Evolutionary conservation across 331 rosid genomes (phyloP).

Genomic region (Telfairia occidentalis): DNA sequence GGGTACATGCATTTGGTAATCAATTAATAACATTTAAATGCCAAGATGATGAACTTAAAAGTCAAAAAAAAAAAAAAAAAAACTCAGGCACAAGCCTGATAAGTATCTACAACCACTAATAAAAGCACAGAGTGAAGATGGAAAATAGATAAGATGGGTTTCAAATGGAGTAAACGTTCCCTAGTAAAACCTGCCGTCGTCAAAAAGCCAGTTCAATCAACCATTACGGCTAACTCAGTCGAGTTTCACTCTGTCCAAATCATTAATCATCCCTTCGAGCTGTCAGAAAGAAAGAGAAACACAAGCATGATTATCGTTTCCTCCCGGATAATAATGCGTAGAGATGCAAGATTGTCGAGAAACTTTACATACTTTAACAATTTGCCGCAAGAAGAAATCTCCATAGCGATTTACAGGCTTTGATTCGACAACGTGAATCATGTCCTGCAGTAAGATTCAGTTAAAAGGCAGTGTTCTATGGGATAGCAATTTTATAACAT

Average conservation of each 20-base stretch:
- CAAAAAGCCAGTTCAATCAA: background rate
- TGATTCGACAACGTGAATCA: constrained; percentile 52
- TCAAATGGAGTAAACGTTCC: constrained; percentile 14
- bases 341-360: background rate
- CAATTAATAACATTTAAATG: background rate
- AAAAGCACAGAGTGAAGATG: constrained; percentile 5
- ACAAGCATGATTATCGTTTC: background rate
- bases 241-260: constrained; percentile 70
- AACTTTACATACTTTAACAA: constrained; percentile 52
- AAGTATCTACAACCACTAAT: constrained; percentile 16
- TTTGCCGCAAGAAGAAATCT: constrained; percentile 85
- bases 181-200: constrained; percentile 8
- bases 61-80: no score
- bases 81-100: constrained; percentile 4
- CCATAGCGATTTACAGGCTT: constrained; percentile 66
- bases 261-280: constrained; percentile 82
- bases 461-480: constrained; percentile 1
- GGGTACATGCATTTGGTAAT: background rate
- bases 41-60: background rate
- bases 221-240: constrained; percentile 32
- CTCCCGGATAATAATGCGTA: background rate
- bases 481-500: background rate
- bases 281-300: constrained; percentile 20
- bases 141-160: background rate
- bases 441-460: constrained; percentile 48